Percentiles rank a stretch among this genome's conserved stretches.
Evolutionary conservation across 2,329 filamentous ascomycete species (phyloP).

Genomic region (Shiraia sp.): DNA sequence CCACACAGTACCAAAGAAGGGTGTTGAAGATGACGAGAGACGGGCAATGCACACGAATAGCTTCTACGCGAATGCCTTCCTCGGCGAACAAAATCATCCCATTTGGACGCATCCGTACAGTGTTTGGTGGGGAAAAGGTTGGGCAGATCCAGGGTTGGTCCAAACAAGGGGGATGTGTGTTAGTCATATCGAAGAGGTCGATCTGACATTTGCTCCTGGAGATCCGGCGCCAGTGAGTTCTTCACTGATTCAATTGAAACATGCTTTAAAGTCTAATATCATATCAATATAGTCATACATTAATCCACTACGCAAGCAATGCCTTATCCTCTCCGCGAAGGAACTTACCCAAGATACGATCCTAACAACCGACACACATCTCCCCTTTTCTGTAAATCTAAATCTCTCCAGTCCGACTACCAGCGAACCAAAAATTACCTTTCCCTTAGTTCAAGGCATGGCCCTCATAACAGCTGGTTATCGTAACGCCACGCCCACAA

Average conservation of each 20-base stretch:
- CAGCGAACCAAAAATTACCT: slow-evolving; percentile 66
- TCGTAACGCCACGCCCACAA: slow-evolving; percentile 67
- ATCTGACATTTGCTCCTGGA: slow-evolving; percentile 66
- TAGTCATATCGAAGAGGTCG: slow-evolving; percentile 70
- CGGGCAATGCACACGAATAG: slow-evolving; percentile 72
- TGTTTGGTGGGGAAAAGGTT: slow-evolving; percentile 48
- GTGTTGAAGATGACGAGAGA: slow-evolving; percentile 44
- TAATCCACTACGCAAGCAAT: slow-evolving; percentile 77
- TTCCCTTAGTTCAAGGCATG: slow-evolving; percentile 89
- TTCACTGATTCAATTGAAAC: neutral
- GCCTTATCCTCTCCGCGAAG: slow-evolving; percentile 75
- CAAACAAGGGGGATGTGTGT: slow-evolving; percentile 72
- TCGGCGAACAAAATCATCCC: slow-evolving; percentile 70
- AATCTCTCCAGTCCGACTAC: slow-evolving; percentile 62
- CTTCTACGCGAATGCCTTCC: slow-evolving; percentile 71
- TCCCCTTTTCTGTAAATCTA: slow-evolving; percentile 66
- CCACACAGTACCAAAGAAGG: slow-evolving; percentile 47
- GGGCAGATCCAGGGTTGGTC: slow-evolving; percentile 59
- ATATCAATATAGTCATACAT: slow-evolving; percentile 58
- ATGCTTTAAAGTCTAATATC: neutral
- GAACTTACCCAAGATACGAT: slow-evolving; percentile 68
- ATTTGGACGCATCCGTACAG: slow-evolving; percentile 71
- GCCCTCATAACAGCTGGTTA: slow-evolving; percentile 82
- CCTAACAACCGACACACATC: slow-evolving; percentile 57
- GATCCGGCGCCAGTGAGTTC: slow-evolving; percentile 33